These are phyloP conservation scores for Aethionema arabicum DNA, from an alignment of 345 rosid species.

Conservation along the genomic window DNA sequence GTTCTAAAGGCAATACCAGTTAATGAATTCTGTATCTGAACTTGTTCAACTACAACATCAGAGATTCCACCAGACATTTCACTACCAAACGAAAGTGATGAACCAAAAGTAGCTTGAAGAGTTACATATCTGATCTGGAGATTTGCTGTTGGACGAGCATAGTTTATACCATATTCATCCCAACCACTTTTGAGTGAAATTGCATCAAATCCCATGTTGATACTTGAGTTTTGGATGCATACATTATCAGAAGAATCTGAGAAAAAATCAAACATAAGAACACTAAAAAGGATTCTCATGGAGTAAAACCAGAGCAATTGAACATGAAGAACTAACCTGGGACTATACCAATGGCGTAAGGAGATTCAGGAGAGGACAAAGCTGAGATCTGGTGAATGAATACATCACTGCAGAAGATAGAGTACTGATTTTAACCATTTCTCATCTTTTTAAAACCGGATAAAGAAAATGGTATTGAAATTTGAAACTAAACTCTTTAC, in stretches of 20 bases:
- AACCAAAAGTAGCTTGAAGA: slow-evolving; percentile 44
- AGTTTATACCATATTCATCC: slow-evolving; percentile 64
- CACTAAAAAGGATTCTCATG: background rate
- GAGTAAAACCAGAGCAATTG: background rate
- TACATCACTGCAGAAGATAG: slow-evolving; percentile 39
- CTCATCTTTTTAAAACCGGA: background rate
- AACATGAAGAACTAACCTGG: slow-evolving; percentile 44
- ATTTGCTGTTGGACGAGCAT: slow-evolving; percentile 39
- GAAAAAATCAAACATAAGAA: background rate
- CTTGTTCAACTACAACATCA: slow-evolving; percentile 39
- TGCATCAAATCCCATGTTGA: slow-evolving; percentile 55
- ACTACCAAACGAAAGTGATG: slow-evolving; percentile 57
- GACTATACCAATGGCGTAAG: slow-evolving; percentile 51
- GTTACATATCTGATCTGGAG: slow-evolving; percentile 47
- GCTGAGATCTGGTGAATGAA: slow-evolving; percentile 43
- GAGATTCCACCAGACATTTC: slow-evolving; percentile 63
- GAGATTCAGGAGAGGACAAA: slow-evolving; percentile 46
- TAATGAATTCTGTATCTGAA: slow-evolving; percentile 34
- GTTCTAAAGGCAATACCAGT: slow-evolving; percentile 52
- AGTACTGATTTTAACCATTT: background rate
- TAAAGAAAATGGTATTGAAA: too few relatives aligned
- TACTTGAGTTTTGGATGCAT: slow-evolving; percentile 56
- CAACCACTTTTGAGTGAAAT: slow-evolving; percentile 67
- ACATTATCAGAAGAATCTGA: slow-evolving; percentile 59
- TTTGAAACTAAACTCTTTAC: slow-evolving; percentile 31